Base-by-base conservation (phyloP, 768 basidiomycete genomes). In the Candolleomyces aberdarensis region DNA sequence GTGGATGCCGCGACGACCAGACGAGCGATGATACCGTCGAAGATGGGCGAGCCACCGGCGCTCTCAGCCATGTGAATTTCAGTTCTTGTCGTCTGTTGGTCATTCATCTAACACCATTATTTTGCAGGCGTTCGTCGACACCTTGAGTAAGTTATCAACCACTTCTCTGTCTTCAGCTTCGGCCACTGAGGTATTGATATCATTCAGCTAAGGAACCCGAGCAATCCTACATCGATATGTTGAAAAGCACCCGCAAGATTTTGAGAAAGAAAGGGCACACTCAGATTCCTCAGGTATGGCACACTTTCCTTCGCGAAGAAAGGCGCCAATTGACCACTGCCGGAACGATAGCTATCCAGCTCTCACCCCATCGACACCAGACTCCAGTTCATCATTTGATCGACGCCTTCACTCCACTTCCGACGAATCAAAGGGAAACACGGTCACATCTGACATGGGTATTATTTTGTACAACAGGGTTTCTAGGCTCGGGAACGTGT, bases 1-100 rank as follows among this genome's bases (percentile, higher is more conserved):
- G 88, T 69, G 91, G 89, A 26, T 91, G 90, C 71, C 88, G 88
- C 62, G 91, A 92, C 69, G 79, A 84, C 19, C 89, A 92, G 69
- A 91, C 88, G 17, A 91, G 89, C 64, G 89, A 89, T 15, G 91
- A 92, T 67, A 83, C 88, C 3, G 75, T 78, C 44, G 86, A 91
- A 69, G 76, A 79, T 5, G 89, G 88, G 5, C 72, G 79, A 32
- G 87, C 84, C 7, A 87, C 86, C 6, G 91, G 91, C 48, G 91
- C 91, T 13, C 92, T 92, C 90, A 90, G 86, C 72, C 86, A 78
- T 69, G 60, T 56, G 32, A 3, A 51, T 60, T 19, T 31, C 36
- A 5, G 13, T 10, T 19, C 13, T 43, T 19, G 7, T 22, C 50
- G 29, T 22, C 39, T 44, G 6, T 32, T 5, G 7, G 29, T 5